Evolutionary conservation across 2,329 filamentous ascomycete genomes (phyloP).

Genomic region (Scortechinia acanthostroma): DNA sequence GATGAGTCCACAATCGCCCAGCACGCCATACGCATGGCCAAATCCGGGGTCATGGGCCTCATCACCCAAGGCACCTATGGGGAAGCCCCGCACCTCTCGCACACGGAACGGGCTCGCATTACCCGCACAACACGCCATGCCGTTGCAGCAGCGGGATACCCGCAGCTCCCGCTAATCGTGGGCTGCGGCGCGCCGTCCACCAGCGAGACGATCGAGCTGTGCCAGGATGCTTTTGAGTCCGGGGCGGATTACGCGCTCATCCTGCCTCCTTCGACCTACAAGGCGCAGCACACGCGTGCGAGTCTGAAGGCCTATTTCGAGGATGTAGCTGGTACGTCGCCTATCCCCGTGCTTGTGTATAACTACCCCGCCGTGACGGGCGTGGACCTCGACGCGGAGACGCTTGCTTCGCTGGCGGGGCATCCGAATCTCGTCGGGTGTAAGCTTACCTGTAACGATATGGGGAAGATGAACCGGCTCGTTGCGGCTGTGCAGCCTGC

Average conservation of each 20-base stretch:
- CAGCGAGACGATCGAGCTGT: conserved; percentile 64
- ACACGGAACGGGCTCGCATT: conserved; percentile 61
- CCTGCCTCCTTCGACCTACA: conserved; percentile 72
- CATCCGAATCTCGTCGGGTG: conserved; percentile 64
- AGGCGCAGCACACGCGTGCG: conserved; percentile 52
- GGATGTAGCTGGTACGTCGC: conserved; percentile 53
- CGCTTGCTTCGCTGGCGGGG: conserved; percentile 47
- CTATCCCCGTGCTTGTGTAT: conserved; percentile 63
- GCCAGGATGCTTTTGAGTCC: conserved; percentile 58
- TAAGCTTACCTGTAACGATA: conserved; percentile 67
- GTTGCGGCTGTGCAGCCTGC: conserved; percentile 39
- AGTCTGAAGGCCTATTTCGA: conserved; percentile 62
- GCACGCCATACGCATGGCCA: conserved; percentile 63
- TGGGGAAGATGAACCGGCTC: conserved; percentile 60
- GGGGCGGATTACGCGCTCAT: conserved; percentile 73
- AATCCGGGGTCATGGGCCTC: conserved; percentile 66
- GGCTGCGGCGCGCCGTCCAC: conserved; percentile 71
- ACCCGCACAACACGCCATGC: conserved; percentile 65
- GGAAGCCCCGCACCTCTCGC: conserved; percentile 73
- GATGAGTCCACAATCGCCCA: conserved; percentile 53
- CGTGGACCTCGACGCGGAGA: conserved; percentile 56
- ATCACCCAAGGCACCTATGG: conserved; percentile 77
- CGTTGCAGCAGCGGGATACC: conserved; percentile 59
- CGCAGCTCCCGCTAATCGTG: conserved; percentile 65
- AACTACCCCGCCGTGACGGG: conserved; percentile 61